Evolutionary conservation across 257 asterid species (phyloP), one percentile per base, ranked within the genome.

Genomic region (Datura wrightii): DNA sequence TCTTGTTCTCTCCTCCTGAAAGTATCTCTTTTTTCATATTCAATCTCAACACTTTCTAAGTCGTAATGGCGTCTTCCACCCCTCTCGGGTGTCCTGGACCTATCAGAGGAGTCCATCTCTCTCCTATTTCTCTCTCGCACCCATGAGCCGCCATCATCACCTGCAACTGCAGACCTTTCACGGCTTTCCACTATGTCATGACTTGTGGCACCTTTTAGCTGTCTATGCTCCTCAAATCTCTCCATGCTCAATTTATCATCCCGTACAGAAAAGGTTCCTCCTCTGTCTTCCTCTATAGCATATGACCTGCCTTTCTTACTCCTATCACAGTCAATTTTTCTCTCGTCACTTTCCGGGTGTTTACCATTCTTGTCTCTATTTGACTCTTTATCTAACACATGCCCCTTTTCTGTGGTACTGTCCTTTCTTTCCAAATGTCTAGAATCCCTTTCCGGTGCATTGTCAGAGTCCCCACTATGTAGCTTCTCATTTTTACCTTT

Each of bases 1-100:
- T 93, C 96, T 84, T 74, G 90, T 85, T 96, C 99, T 91, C 91
- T 95, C 91, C 94, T 92, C 92, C 93, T 91, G 36, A 76, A 80
- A 83, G 85, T 42, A 82, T 52, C 85, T 87, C 89, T 88, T 86
- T 93, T 91, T 82, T 94, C 98, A 79, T 86, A 85, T 79, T 95
- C 97, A 87, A 59, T 79, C 84, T 93, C 99, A 80, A 82, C 31
- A 81, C 86, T 92, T 80, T 92, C 98, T 31, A 89, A 80, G 19
- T 94, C 97, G 48, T 44, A 82, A 86, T 86, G 92, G 79, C 88
- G 92, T 84, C 93, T 93, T 80, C 92, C 97, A 83, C 83, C 83
- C 89, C 89, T 91, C 88, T 96, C 98, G 84, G 98, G 96, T 54
- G 92, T 89, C 87, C 92, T 90, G 85, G 93, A 86, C 62, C 85